Evolutionary conservation across 768 basidiomycete genomes (phyloP).

Genomic region (Lactarius psammicola): DNA sequence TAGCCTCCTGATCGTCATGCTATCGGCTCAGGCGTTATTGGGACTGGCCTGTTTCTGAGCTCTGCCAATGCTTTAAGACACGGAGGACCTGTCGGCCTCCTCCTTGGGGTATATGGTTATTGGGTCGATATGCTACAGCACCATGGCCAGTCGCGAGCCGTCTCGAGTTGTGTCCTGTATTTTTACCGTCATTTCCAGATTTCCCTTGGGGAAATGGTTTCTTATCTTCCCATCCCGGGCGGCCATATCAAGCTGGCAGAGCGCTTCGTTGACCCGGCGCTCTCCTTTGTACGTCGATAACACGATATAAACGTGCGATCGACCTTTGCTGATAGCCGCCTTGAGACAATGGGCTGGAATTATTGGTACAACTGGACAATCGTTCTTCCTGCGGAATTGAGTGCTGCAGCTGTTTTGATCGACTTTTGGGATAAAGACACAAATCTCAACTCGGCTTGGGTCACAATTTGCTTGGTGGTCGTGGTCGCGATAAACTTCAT

Average conservation of each 20-base stretch:
- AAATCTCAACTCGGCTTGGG: slow-evolving; percentile 73
- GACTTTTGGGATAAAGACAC: slow-evolving; percentile 61
- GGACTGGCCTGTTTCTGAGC: slow-evolving; percentile 40
- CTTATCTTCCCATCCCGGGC: slow-evolving; percentile 75
- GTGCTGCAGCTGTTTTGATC: slow-evolving; percentile 74
- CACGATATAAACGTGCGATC: neutral
- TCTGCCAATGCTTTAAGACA: slow-evolving; percentile 49
- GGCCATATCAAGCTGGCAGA: slow-evolving; percentile 80
- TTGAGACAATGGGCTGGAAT: slow-evolving; percentile 47
- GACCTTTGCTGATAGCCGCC: neutral
- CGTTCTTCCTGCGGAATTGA: slow-evolving; percentile 69
- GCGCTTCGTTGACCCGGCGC: slow-evolving; percentile 75
- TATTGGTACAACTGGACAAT: slow-evolving; percentile 63
- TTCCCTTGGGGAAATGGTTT: slow-evolving; percentile 72
- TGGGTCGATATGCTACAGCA: slow-evolving; percentile 66
- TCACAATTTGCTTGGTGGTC: slow-evolving; percentile 71
- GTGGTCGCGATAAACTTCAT: slow-evolving; percentile 43
- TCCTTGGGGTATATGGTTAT: slow-evolving; percentile 68
- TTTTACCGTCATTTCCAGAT: slow-evolving; percentile 40
- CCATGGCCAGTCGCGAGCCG: slow-evolving; percentile 52
- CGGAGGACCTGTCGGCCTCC: slow-evolving; percentile 72
- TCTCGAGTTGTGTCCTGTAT: neutral
- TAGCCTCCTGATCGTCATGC: neutral
- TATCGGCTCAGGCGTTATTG: slow-evolving; percentile 39
- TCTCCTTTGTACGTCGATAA: slow-evolving; percentile 47